phyloP scores from a whole-genome alignment of 2,329 filamentous ascomycete genomes.

The Fusarium subtropicale region DNA sequence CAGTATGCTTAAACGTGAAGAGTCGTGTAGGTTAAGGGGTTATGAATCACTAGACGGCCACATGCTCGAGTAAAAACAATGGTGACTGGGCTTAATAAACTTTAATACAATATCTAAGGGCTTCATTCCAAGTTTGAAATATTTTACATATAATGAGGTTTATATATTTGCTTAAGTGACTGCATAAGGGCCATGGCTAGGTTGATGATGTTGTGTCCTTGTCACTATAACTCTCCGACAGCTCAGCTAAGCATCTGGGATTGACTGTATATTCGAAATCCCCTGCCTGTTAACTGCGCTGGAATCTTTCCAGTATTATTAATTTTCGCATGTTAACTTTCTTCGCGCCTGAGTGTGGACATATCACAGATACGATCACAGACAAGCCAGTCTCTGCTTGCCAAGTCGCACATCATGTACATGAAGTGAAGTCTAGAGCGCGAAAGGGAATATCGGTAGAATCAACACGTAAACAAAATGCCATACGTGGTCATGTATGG shows the following conservation, averaged over 20 bases:
- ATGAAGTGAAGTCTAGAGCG: too few relatives aligned
- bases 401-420: not conserved
- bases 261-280: too few relatives aligned
- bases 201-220: not conserved
- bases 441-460: too few relatives aligned
- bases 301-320: not conserved
- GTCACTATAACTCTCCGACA: not conserved
- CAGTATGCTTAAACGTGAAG: not conserved
- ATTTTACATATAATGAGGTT: not conserved
- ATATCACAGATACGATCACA: not conserved
- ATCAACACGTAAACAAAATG: too few relatives aligned
- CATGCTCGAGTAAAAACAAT: not conserved
- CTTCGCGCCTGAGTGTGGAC: not conserved
- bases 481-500: not conserved
- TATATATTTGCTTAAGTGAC: not conserved
- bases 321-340: not conserved
- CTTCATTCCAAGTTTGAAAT: not conserved
- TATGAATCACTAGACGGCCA: too few relatives aligned
- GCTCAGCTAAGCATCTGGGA: not conserved
- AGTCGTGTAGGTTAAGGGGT: not conserved
- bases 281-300: accelerated
- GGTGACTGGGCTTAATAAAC: not conserved
- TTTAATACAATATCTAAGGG: not conserved
- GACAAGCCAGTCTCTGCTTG: not conserved
- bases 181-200: not conserved